A percentile compares a stretch with the other conserved stretches of the same genome.
These are phyloP conservation scores for Intubia oerlemansii DNA, from an alignment of 2,329 filamentous ascomycete genomes.

Conservation along the genomic window DNA sequence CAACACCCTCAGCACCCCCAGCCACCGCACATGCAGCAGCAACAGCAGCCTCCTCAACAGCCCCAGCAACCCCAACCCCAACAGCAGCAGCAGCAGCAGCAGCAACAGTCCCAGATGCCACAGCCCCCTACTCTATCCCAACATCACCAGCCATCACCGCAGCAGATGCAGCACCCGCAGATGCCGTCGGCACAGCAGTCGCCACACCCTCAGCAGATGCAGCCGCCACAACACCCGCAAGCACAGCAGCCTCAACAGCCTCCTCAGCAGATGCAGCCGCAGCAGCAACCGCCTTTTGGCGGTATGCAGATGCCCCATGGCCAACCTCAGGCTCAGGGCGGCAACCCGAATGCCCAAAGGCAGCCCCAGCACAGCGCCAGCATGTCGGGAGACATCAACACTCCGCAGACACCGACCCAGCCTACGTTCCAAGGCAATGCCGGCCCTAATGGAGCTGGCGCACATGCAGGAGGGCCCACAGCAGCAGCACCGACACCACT, in stretches of 20 bases:
- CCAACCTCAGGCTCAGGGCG: conserved; percentile 3
- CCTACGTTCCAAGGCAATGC: conserved; percentile 21
- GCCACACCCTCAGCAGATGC: conserved; percentile 12
- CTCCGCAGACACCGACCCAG: conserved; percentile 39
- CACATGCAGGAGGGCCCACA: no score
- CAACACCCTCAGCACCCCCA: conserved; percentile 16
- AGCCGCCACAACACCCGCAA: conserved; percentile 10
- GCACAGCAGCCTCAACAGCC: conserved; percentile 11
- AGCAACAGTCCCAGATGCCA: conserved; percentile 5
- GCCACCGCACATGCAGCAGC: conserved; percentile 14
- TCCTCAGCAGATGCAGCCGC: conserved; percentile 16
- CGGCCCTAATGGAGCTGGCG: conserved; percentile 17
- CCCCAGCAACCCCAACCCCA: conserved; percentile 1
- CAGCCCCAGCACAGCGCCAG: conserved; percentile 10
- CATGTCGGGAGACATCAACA: conserved; percentile 19
- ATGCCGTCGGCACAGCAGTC: no score
- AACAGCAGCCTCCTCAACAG: conserved; percentile 6
- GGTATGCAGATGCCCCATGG: conserved; percentile 14
- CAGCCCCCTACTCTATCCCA: conserved; percentile 10
- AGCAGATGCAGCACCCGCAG: conserved; percentile 12
- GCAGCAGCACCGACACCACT: conserved; percentile 21
- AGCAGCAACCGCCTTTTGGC: conserved; percentile 11
- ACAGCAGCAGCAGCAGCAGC: conserved; percentile 6
- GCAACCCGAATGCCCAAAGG: conserved; percentile 1
- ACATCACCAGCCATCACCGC: conserved; percentile 13